phyloP scores from a whole-genome alignment of 257 asterid species.

The Mitragyna speciosa region DNA sequence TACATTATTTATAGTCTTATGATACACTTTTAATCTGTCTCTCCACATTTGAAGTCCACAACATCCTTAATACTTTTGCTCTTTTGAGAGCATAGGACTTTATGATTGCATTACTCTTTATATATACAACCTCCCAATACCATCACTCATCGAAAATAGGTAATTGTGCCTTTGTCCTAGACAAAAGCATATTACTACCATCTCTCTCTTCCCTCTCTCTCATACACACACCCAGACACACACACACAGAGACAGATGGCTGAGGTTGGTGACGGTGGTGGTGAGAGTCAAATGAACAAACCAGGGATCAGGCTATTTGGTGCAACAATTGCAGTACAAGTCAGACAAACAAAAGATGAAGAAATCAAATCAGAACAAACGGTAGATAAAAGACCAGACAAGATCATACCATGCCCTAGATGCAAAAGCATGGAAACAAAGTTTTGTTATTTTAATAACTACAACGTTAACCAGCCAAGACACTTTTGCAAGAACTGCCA shows the following conservation, averaged over 20 bases:
- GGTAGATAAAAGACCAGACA: conserved; percentile 61
- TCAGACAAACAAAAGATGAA: conserved; percentile 26
- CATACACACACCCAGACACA: not conserved
- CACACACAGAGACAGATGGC: conserved; percentile 34
- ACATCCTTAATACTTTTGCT: conserved; percentile 22
- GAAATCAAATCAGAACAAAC: conserved; percentile 19
- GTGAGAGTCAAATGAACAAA: not conserved
- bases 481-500: conserved; percentile 87
- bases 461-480: conserved; percentile 84
- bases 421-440: conserved; percentile 88
- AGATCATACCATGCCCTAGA: conserved; percentile 78
- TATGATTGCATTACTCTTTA: conserved; percentile 5
- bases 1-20: not conserved
- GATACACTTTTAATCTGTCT: conserved; percentile 6
- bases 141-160: conserved; percentile 30
- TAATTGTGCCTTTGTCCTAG: conserved; percentile 10
- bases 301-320: conserved; percentile 71
- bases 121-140: not conserved
- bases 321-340: conserved; percentile 49
- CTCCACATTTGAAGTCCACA: conserved; percentile 3
- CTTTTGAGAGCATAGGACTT: conserved; percentile 15
- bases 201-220: conserved; percentile 10
- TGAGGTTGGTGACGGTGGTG: conserved; percentile 38
- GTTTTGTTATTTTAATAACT: conserved; percentile 82
- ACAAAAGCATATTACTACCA: not conserved